phyloP scores from a whole-genome alignment of 352 stramenopile species.

The Pythium phragmitis region DNA sequence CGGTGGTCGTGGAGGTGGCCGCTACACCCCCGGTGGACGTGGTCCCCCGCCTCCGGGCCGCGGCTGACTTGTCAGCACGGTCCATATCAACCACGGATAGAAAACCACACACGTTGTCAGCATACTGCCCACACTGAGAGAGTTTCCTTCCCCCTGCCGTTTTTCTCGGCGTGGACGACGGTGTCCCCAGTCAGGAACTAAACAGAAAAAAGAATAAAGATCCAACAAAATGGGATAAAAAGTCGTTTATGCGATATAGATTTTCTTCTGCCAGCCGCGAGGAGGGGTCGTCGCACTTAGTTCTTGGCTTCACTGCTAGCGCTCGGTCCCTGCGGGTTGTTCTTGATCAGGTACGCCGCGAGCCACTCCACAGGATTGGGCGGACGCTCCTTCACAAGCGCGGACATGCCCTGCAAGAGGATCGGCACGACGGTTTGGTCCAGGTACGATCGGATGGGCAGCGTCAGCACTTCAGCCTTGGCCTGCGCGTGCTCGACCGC shows the following conservation, averaged over 20 bases:
- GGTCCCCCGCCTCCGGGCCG: slow-evolving; percentile 21
- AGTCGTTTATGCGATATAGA: slow-evolving; percentile 13
- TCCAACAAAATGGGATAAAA: slow-evolving; percentile 6
- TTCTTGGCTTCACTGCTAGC: slow-evolving; percentile 57
- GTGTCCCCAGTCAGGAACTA: slow-evolving; percentile 15
- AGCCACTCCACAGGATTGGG: slow-evolving; percentile 97
- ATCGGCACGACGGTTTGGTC: slow-evolving; percentile 99
- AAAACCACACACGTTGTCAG: neutral
- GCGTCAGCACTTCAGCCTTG: slow-evolving; percentile 89
- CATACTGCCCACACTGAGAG: neutral
- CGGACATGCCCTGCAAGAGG: slow-evolving; percentile 97
- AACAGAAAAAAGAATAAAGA: slow-evolving; percentile 3
- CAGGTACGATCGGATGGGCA: slow-evolving; percentile 97
- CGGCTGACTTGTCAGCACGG: slow-evolving; percentile 3
- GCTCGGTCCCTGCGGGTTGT: slow-evolving; percentile 92
- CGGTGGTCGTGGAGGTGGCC: slow-evolving; percentile 40
- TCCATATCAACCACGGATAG: slow-evolving; percentile 1
- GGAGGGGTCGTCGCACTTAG: neutral
- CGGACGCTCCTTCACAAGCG: slow-evolving; percentile 96
- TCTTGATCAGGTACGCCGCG: slow-evolving; percentile 94
- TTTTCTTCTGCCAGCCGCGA: neutral
- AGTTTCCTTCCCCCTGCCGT: neutral
- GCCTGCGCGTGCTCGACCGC: slow-evolving; percentile 66
- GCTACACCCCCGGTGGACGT: slow-evolving; percentile 32
- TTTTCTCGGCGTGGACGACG: neutral